These are phyloP conservation scores for Sherardia arvensis DNA, from an alignment of 257 asterid species.

Conservation along the genomic window DNA sequence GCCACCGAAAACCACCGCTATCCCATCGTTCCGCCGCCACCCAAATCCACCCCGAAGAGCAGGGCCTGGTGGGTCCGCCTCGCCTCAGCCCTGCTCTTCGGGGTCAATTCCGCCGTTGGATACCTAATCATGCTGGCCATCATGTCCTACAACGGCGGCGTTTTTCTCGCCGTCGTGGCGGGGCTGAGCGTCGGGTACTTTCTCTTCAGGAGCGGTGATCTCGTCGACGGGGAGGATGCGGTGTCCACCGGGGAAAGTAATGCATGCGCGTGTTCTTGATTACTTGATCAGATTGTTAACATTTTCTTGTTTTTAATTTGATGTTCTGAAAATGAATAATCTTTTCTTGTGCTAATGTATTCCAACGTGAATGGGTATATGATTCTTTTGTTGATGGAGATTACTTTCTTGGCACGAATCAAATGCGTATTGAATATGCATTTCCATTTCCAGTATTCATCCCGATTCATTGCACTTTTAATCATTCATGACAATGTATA, in stretches of 20 bases:
- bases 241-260: conserved; percentile 3
- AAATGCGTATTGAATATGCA: background rate
- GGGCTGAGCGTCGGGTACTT: conserved; percentile 23
- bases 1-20: background rate
- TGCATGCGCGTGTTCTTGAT: conserved; percentile 10
- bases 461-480: background rate
- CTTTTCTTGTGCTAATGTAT: background rate
- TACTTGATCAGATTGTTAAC: background rate
- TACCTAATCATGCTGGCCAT: conserved; percentile 26
- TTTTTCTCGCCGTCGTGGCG: conserved; percentile 19
- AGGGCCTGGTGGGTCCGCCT: conserved; percentile 10
- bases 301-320: background rate
- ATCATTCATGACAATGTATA: background rate
- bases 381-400: background rate
- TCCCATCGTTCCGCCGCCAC: background rate
- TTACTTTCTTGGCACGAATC: background rate
- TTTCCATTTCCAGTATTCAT: background rate
- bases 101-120: conserved; percentile 24
- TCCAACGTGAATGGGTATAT: background rate
- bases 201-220: conserved; percentile 18
- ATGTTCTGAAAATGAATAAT: background rate
- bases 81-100: conserved; percentile 18
- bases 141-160: conserved; percentile 27
- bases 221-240: conserved; percentile 1
- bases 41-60: conserved; percentile 5